Evolutionary conservation across 176 grass and related monocot species (phyloP).

Genomic region (Chloris gayana): DNA sequence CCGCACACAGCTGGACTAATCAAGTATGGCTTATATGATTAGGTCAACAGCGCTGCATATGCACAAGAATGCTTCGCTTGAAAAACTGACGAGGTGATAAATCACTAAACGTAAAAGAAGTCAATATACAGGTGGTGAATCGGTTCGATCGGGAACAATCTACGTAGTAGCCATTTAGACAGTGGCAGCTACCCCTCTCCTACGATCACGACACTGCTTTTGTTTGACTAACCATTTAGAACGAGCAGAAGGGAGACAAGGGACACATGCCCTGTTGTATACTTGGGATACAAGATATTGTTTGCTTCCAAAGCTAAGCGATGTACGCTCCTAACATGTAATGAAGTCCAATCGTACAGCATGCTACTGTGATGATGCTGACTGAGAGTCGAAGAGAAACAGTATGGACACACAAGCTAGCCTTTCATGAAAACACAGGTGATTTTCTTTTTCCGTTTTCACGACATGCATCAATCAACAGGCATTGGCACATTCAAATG

Average conservation of each 20-base stretch:
- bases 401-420: not conserved
- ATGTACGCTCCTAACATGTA: not conserved
- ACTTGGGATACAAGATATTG: constrained; percentile 43
- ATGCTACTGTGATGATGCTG: not conserved
- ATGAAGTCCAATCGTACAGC: constrained; percentile 3
- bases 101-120: not conserved
- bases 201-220: constrained; percentile 31
- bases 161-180: constrained; percentile 1
- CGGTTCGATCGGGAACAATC: not conserved
- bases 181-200: not conserved
- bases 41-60: not conserved
- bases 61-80: not conserved
- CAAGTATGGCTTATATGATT: not conserved
- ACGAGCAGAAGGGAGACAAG: constrained; percentile 42
- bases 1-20: not conserved
- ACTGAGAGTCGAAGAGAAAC: not conserved
- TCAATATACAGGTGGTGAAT: constrained; percentile 3
- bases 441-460: not conserved
- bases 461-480: not conserved
- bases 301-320: constrained; percentile 42
- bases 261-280: constrained; percentile 49
- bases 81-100: not conserved
- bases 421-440: not conserved
- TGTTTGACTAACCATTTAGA: constrained; percentile 49
- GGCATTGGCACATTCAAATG: not conserved